Conservation (phyloP, 257 asterid species). For the Petunia secreta region DNA sequence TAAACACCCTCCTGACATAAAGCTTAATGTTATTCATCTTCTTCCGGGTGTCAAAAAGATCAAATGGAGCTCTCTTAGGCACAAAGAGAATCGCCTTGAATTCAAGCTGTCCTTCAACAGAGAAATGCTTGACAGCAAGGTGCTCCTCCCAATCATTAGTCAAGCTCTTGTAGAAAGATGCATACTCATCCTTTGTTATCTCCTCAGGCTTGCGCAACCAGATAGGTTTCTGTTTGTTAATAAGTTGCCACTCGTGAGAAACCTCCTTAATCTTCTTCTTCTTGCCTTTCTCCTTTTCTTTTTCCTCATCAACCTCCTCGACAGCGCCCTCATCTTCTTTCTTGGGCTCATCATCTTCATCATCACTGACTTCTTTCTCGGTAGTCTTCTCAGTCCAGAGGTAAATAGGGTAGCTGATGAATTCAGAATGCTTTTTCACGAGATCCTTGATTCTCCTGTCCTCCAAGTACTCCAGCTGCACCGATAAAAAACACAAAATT, state of each 20-base stretch:
- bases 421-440: too few relatives aligned
- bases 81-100: too few relatives aligned
- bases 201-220: slow-evolving; percentile 81
- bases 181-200: slow-evolving; percentile 73
- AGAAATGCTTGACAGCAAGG: too few relatives aligned
- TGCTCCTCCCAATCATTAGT: too few relatives aligned
- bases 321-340: slow-evolving; percentile 70
- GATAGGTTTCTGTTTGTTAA: slow-evolving; percentile 33
- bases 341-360: slow-evolving; percentile 73
- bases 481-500: neutral
- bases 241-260: slow-evolving; percentile 66
- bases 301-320: slow-evolving; percentile 72
- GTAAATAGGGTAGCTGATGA: too few relatives aligned
- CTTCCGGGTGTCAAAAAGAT: too few relatives aligned
- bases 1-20: too few relatives aligned
- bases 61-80: too few relatives aligned
- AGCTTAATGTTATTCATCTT: too few relatives aligned
- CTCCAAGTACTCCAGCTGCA: slow-evolving; percentile 70
- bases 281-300: slow-evolving; percentile 59
- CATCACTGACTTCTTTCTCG: slow-evolving; percentile 75
- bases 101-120: too few relatives aligned
- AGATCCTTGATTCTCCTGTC: slow-evolving; percentile 69
- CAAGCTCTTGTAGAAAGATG: slow-evolving; percentile 45
- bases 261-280: slow-evolving; percentile 81
- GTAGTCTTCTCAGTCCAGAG: too few relatives aligned